These are phyloP conservation scores for Pelargonium cotyledonis DNA, from an alignment of 441 rosid genomes.

Conservation along the genomic window DNA sequence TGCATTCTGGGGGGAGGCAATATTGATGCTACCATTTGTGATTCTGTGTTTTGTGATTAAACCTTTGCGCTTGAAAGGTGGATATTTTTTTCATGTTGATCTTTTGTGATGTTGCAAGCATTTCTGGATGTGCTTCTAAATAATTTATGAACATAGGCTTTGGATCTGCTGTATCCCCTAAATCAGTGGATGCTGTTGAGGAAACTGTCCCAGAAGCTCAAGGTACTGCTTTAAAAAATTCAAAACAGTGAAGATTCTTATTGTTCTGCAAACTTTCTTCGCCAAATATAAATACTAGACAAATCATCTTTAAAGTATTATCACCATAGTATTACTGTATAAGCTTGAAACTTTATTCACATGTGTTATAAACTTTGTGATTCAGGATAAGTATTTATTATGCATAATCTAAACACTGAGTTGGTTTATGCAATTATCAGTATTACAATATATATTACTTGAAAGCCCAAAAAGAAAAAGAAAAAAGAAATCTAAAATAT, in stretches of 20 bases:
- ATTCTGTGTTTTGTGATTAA: constrained; percentile 63
- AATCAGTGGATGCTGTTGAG: constrained; percentile 33
- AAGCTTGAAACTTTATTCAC: too few species aligned
- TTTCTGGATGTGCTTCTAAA: constrained; percentile 15
- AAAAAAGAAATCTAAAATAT: neutral
- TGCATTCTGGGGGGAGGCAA: constrained; percentile 87
- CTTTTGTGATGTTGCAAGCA: constrained; percentile 6
- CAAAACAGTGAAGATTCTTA: neutral
- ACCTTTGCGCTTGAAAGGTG: constrained; percentile 89
- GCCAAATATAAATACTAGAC: neutral
- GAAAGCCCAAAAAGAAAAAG: neutral
- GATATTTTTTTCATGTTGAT: constrained; percentile 7
- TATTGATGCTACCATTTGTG: constrained; percentile 76
- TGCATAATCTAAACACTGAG: neutral
- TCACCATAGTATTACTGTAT: too few species aligned
- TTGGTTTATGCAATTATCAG: neutral
- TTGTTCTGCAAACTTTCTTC: neutral
- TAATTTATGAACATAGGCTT: constrained; percentile 51
- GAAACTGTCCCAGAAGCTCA: constrained; percentile 31
- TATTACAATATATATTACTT: neutral
- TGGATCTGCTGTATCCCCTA: constrained; percentile 39
- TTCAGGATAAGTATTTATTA: neutral
- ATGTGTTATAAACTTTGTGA: neutral
- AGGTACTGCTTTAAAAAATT: constrained; percentile 33
- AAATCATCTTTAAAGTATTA: neutral